A percentile compares a stretch with the other conserved stretches of the same genome.
Conservation (phyloP, 495 filamentous ascomycete species). For the Cairneyella variabilis region DNA sequence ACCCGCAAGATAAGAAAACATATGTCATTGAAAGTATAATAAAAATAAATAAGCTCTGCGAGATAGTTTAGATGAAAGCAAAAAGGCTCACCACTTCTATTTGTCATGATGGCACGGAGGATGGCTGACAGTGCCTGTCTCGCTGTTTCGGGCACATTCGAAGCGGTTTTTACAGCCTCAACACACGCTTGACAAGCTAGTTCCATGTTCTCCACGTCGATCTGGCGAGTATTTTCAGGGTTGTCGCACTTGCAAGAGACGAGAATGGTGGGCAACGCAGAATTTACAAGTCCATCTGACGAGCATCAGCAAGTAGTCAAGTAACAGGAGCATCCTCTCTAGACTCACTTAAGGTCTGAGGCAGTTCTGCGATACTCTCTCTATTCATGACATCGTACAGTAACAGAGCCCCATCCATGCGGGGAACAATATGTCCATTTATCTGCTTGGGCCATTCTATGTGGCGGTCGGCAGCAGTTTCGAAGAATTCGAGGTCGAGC, state of each 20-base stretch:
- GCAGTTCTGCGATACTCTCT: slow-evolving; percentile 62
- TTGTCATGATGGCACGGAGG: slow-evolving; percentile 61
- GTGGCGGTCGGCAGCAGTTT: slow-evolving; percentile 60
- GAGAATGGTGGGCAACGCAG: slow-evolving; percentile 66
- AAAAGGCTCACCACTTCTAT: slow-evolving; percentile 57
- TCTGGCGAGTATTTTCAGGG: slow-evolving; percentile 52
- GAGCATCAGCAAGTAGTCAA: not conserved
- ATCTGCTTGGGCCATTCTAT: slow-evolving; percentile 76
- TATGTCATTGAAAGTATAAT: not conserved
- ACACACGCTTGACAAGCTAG: slow-evolving; percentile 56
- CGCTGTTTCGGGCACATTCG: slow-evolving; percentile 65
- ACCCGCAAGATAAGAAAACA: too few relatives aligned
- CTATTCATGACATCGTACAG: slow-evolving; percentile 81
- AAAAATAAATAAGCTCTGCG: too few relatives aligned
- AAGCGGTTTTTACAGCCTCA: slow-evolving; percentile 69
- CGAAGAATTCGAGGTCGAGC: slow-evolving; percentile 62
- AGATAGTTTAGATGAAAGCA: too few relatives aligned
- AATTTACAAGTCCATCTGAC: slow-evolving; percentile 64
- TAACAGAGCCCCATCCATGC: slow-evolving; percentile 77
- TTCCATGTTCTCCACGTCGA: slow-evolving; percentile 58
- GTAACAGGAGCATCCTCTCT: not conserved
- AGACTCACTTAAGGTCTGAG: slow-evolving; percentile 68
- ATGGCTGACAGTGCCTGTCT: slow-evolving; percentile 77
- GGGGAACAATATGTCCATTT: slow-evolving; percentile 60
- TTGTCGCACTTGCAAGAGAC: slow-evolving; percentile 85